Evolutionary conservation across 306 rosid genomes (phyloP), one percentile per base, ranked within the genome.

Genomic region (Gleditsia sinensis): DNA sequence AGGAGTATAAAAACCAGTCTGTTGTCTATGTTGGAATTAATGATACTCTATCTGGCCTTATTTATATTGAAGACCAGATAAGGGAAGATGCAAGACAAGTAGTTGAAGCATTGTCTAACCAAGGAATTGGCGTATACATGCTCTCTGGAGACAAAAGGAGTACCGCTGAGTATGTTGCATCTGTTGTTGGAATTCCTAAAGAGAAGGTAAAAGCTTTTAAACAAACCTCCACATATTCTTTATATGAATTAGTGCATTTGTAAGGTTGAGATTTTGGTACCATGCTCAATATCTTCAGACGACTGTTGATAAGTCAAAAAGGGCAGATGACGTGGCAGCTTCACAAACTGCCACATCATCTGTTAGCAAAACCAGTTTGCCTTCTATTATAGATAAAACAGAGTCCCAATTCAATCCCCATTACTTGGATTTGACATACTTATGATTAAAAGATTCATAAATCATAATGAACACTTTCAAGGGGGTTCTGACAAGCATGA

Each of bases 101-200:
- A 62, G 84, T 94, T 63, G 87, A 80, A 57, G 67, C 90, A 14
- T 78, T 94, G 81, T 81, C 90, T 73, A 83, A 79, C 77, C 91
- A 82, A 86, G 93, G 90, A 73, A 88, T 94, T 56, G 82, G 25
- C 65, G 88, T 86, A 7, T 94, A 88, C 70, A 94, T 94, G 97
- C 86, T 94, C 69, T 94, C 96, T 60, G 98, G 98, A 70, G 98
- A 94, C 91, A 94, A 88, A 83, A 91, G 82, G 78, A 90, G 76
- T 69, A 75, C 87, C 0, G 97, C 96, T 4, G 97, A 94, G 86
- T 81, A 91, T 58, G 94, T 94, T 75, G 98, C 96, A 69, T 94
- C 98, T 58, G 84, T 74, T 53, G 89, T 94, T 74, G 97, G 98
- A 79, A 91, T 91, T 78, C 88, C 98, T 36, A 85, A 81, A 49